Percentiles rank a stretch among this genome's conserved stretches.
These are phyloP conservation scores for Pleurostoma richardsiae DNA, from an alignment of 2,329 filamentous ascomycete species.

Conservation along the genomic window DNA sequence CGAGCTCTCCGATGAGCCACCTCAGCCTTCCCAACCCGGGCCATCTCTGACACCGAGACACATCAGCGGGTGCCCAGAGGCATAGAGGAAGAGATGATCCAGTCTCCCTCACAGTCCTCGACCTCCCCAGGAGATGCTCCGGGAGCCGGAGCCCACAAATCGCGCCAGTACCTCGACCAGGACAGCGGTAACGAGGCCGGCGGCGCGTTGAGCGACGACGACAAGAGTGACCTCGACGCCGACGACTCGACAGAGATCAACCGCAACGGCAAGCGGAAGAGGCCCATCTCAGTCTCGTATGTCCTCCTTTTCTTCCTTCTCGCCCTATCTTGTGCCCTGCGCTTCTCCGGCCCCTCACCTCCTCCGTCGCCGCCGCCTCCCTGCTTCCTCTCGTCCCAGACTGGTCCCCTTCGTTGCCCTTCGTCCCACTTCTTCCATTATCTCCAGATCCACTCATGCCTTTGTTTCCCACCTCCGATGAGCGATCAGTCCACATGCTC, in stretches of 20 bases:
- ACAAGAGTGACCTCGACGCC: slow-evolving; percentile 39
- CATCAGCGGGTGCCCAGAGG: slow-evolving; percentile 2
- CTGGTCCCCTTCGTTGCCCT: not conserved
- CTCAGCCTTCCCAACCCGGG: not conserved
- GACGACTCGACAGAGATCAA: slow-evolving; percentile 33
- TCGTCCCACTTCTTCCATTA: no score
- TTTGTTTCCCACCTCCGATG: slow-evolving; percentile 8
- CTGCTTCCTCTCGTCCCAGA: slow-evolving; percentile 2
- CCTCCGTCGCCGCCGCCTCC: slow-evolving; percentile 2
- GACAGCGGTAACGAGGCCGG: slow-evolving; percentile 26
- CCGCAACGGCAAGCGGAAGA: slow-evolving; percentile 51
- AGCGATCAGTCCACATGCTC: not conserved
- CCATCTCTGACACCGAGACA: slow-evolving; percentile 4
- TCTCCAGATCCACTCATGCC: not conserved
- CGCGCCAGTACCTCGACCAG: not conserved
- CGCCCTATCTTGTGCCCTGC: not conserved
- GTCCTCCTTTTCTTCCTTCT: slow-evolving; percentile 18
- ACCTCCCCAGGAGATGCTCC: no score
- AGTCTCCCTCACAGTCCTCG: not conserved
- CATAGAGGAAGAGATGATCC: not conserved
- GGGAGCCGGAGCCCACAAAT: not conserved
- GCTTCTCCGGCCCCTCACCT: not conserved
- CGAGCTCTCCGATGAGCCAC: no score
- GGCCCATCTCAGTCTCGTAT: slow-evolving; percentile 57
- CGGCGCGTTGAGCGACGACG: slow-evolving; percentile 41